Evolutionary conservation across 2,329 filamentous ascomycete species (phyloP).

Genomic region (Botrytis squamosa): DNA sequence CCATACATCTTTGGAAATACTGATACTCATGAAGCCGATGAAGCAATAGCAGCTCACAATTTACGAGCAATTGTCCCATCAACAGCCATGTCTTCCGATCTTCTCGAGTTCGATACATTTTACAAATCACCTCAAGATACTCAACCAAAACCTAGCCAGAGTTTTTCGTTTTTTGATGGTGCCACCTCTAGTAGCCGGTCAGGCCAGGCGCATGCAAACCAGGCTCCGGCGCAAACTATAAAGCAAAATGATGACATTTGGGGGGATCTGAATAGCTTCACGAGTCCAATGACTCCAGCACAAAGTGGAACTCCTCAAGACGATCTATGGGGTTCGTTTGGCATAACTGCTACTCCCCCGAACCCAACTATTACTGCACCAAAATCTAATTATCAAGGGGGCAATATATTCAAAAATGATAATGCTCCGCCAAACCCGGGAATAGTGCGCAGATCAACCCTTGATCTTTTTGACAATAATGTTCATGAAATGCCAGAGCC

Average conservation of each 20-base stretch:
- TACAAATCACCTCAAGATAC: constrained; percentile 41
- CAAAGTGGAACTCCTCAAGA: constrained; percentile 24
- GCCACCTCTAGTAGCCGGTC: constrained; percentile 18
- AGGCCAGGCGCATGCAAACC: constrained; percentile 27
- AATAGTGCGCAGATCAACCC: constrained; percentile 31
- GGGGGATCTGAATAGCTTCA: constrained; percentile 31
- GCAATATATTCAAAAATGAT: constrained; percentile 13
- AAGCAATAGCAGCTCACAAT: not conserved
- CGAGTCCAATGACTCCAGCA: constrained; percentile 20
- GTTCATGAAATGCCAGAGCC: constrained; percentile 24
- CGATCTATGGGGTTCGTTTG: constrained; percentile 38
- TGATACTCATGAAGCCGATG: constrained; percentile 7
- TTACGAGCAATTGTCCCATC: not conserved
- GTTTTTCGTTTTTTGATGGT: constrained; percentile 29
- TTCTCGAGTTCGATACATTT: constrained; percentile 60
- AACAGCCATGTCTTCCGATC: constrained; percentile 60
- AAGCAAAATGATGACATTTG: constrained; percentile 30
- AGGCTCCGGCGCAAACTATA: not conserved
- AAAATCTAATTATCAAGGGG: constrained; percentile 24
- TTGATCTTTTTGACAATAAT: constrained; percentile 34
- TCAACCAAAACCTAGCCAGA: constrained; percentile 33
- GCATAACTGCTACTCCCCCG: constrained; percentile 23
- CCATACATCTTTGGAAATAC: not conserved
- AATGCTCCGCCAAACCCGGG: constrained; percentile 23
- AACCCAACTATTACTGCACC: constrained; percentile 19